These are phyloP conservation scores for Telopea speciosissima DNA, from an alignment of 177 flowering plant species.

Conservation along the genomic window DNA sequence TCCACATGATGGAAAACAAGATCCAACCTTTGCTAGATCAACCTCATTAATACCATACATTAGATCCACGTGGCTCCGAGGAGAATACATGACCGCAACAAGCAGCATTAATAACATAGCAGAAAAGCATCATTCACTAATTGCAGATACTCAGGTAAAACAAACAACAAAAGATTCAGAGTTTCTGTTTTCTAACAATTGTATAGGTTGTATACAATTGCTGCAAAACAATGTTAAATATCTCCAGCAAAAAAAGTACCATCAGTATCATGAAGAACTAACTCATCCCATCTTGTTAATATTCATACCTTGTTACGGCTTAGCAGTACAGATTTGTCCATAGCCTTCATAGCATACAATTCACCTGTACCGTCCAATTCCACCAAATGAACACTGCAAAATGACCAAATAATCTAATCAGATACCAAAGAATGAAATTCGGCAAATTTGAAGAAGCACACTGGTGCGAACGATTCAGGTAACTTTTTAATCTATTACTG, in stretches of 20 bases:
- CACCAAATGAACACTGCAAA: slow-evolving; percentile 90
- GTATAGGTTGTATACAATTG: neutral
- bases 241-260: neutral
- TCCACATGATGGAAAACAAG: too few relatives aligned
- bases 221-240: neutral
- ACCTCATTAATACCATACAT: too few relatives aligned
- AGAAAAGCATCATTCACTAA: neutral
- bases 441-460: neutral
- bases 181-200: neutral
- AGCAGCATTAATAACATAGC: neutral
- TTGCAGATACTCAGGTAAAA: neutral
- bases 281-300: neutral
- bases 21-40: too few relatives aligned
- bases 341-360: slow-evolving; percentile 93
- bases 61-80: too few relatives aligned
- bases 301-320: slow-evolving; percentile 80
- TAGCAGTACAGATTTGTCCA: slow-evolving; percentile 84
- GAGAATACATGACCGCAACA: neutral
- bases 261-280: neutral
- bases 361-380: slow-evolving; percentile 77
- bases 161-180: neutral
- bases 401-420: slow-evolving; percentile 1
- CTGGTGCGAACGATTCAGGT: too few relatives aligned
- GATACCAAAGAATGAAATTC: neutral
- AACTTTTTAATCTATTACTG: too few relatives aligned